Base-by-base conservation (phyloP, 2,329 filamentous ascomycete genomes). In the Pseudogymnoascus sp. region DNA sequence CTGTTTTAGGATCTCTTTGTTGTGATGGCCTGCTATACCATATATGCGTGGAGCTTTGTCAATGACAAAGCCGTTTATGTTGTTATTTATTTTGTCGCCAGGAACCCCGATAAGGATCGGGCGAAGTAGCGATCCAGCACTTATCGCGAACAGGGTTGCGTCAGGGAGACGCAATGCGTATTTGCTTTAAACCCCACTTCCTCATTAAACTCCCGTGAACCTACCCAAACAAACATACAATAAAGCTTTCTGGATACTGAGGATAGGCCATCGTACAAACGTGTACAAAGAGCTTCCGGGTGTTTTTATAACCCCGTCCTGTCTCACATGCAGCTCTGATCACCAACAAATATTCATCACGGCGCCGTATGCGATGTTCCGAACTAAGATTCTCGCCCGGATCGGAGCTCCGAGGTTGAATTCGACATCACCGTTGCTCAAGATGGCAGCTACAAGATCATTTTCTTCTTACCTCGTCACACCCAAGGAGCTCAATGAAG, bases 391-490 rank as follows among this genome's bases (percentile, higher is more conserved):
- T 64, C 63, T 67, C 45, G 60, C 36, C 51, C 41, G 37, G 28
- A 60, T 61, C 51, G 41, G 48, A 57, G 39, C 61, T 60, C 54
- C 64, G 10, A 51, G 31, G 36, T 63, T 34, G 45, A 63, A 63
- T 34, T 57, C 51, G n/a, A 57, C 51, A 31, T 57, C 62, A 39
- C 19, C 28, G 10, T 63, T 67, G 63, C 62, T 67, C 71, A 73
- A 69, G 63, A 77, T 78, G 72, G 71, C 75, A 51, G 72, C 78
- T 67, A 78, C 76, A 63, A 81, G 83, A 63, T 79, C 79, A 19
- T 87, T 96, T 73, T 88, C 87, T 65, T 90, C 89, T 63, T 98
- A 96, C 76, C 82, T 98, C 67, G 89, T 99, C 73, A 88, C 90
- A 1, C 93, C 95, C 0, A 84, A 86, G 67, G 89, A 97, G 77